Evolutionary conservation across 768 basidiomycete species (phyloP), one percentile per base, ranked within the genome.

Genomic region (Tephrocybe sp.): DNA sequence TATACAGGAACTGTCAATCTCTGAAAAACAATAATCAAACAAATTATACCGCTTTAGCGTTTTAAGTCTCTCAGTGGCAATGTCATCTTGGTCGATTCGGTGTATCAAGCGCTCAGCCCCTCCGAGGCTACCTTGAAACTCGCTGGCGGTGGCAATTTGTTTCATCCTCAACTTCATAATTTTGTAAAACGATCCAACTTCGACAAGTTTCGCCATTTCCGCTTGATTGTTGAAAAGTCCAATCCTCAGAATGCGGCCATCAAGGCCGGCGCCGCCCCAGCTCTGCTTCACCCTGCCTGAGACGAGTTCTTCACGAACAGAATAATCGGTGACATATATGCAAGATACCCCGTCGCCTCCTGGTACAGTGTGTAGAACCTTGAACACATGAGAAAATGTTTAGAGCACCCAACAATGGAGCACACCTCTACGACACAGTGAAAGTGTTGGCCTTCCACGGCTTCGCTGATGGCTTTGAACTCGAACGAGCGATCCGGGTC

Each of bases 311-410:
- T 70, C 56, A 45, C 83, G 74, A 3, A 66, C 60, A 1, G 84
- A 84, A 57, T 86, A 88, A 61, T 88, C 86, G 7, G 84, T 86
- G 25, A 83, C 77, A 52, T 77, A 82, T 31, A 86, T 62, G 42
- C 66, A 71, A 3, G 72, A 63, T 21, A 61, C 60, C 22, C 67
- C 61, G 24, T 61, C 55, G 15, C 67, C 56, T 37, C 69, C 65
- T 16, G 62, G 53, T 11, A 66, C 64, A 16, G 69, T 52, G 50
- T 75, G 70, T 3, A 86, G 63, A 27, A 84, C 61, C 84, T 86
- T 25, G n/a, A 6, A 42, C 12, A 22, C 21, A 37, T 45, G 11
- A 37, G 42, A 12, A 12, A 45, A n/a, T 24, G 1, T n/a, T 53
- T 29, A n/a, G 27, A 29, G 27, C 27, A 22, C 19, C 42, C n/a